These are phyloP conservation scores for Barnettozyma vustinii DNA, from an alignment of 805 yeast species.

Conservation along the genomic window DNA sequence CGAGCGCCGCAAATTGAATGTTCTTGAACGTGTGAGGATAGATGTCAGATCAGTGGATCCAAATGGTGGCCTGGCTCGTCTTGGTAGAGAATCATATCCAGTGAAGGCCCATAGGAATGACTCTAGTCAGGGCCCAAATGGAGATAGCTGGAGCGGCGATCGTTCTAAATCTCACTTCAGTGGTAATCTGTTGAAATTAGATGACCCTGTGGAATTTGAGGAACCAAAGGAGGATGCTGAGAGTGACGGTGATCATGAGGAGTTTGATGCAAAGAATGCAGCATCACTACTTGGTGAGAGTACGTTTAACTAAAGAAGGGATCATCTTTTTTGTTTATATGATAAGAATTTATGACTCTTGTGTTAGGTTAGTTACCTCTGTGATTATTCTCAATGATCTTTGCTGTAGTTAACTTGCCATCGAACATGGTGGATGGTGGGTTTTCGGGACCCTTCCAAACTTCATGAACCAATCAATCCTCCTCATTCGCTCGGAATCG, in stretches of 20 bases:
- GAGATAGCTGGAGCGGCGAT: conserved; percentile 60
- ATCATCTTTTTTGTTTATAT: no score
- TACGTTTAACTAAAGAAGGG: conserved; percentile 36
- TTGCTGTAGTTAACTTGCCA: no score
- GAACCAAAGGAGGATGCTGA: conserved; percentile 13
- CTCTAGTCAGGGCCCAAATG: conserved; percentile 41
- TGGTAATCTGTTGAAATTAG: conserved; percentile 13
- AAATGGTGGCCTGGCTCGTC: conserved; percentile 73
- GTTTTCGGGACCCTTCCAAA: no score
- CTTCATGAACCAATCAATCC: no score
- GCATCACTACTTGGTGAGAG: conserved; percentile 77
- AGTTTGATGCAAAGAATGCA: conserved; percentile 77
- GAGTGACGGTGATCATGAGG: conserved; percentile 27
- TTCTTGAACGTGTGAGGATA: conserved; percentile 64
- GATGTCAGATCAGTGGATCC: conserved; percentile 73
- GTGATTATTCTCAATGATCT: no score
- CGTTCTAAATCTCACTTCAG: conserved; percentile 33
- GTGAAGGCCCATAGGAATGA: conserved; percentile 13
- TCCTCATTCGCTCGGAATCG: no score
- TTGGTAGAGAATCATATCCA: conserved; percentile 67
- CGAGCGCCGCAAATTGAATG: conserved; percentile 72
- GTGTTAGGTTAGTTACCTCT: no score
- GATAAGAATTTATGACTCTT: background rate
- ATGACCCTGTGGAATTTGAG: conserved; percentile 11
- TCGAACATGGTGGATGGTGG: no score